A percentile compares a stretch with the other conserved stretches of the same genome.
Evolutionary conservation across 345 rosid species (phyloP).

Genomic region (Populus ilicifolia): DNA sequence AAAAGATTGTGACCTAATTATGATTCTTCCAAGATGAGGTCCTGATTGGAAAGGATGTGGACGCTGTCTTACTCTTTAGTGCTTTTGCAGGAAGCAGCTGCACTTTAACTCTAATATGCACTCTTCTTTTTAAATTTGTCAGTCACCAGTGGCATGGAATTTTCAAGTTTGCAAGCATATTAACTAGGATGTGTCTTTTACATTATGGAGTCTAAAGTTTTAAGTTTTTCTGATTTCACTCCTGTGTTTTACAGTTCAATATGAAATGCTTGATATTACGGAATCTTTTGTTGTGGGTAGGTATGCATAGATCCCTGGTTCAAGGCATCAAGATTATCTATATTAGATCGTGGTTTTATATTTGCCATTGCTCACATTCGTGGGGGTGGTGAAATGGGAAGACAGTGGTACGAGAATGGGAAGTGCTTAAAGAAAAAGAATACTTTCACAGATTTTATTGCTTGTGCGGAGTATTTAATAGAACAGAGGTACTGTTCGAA

Average conservation of each 20-base stretch:
- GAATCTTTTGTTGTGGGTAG: constrained; percentile 31
- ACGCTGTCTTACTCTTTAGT: too few species aligned
- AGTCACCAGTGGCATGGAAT: not conserved
- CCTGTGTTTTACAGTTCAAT: not conserved
- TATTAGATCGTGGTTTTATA: constrained; percentile 86
- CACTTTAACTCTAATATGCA: too few species aligned
- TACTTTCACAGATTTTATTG: constrained; percentile 84
- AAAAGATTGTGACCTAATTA: too few species aligned
- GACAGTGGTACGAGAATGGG: constrained; percentile 96
- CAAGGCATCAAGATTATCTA: constrained; percentile 67
- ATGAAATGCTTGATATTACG: not conserved
- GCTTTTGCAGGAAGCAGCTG: too few species aligned
- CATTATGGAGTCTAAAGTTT: not conserved
- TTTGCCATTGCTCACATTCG: constrained; percentile 88
- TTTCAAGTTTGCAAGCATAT: not conserved
- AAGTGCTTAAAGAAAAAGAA: constrained; percentile 77
- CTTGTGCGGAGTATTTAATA: constrained; percentile 72
- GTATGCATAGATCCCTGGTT: constrained; percentile 63
- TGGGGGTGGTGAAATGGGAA: constrained; percentile 98
- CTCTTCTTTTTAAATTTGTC: not conserved
- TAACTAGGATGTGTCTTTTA: not conserved
- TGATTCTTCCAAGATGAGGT: too few species aligned
- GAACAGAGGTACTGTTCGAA: constrained; percentile 63
- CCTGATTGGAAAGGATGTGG: too few species aligned
- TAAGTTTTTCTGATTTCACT: not conserved